These are phyloP conservation scores for Tinospora cordifolia DNA, from an alignment of 164 flowering plant genomes.

Conservation along the genomic window DNA sequence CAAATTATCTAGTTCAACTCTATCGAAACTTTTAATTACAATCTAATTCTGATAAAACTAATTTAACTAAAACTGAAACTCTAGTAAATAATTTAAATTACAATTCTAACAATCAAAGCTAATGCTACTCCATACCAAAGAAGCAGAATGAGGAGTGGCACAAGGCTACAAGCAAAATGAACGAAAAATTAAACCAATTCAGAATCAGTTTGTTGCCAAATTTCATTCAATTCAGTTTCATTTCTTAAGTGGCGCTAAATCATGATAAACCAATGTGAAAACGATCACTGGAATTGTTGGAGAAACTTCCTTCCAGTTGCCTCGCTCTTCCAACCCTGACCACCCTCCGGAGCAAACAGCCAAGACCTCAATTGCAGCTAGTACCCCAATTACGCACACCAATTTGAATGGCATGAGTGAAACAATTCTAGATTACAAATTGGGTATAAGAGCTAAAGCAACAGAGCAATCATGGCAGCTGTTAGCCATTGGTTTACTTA, in stretches of 20 bases:
- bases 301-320: constrained; percentile 60
- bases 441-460: neutral
- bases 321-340: constrained; percentile 38
- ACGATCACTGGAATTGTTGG: constrained; percentile 58
- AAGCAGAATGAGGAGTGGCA: too few species aligned
- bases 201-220: neutral
- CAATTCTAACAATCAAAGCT: too few species aligned
- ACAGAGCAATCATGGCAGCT: constrained; percentile 50
- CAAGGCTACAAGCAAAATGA: too few species aligned
- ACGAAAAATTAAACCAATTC: too few species aligned
- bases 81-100: too few species aligned
- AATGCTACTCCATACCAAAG: too few species aligned
- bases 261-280: constrained; percentile 70
- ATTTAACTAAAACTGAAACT: too few species aligned
- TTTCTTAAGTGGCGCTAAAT: constrained; percentile 50
- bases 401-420: neutral
- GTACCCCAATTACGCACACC: constrained; percentile 38
- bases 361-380: constrained; percentile 46
- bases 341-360: constrained; percentile 56
- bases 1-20: too few species aligned
- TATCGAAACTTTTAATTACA: too few species aligned
- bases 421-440: neutral
- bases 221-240: neutral
- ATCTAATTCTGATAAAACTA: too few species aligned
- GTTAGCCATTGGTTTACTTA: constrained; percentile 71